Evolutionary conservation across 345 rosid species (phyloP).

Genomic region (Barbarea vulgaris): DNA sequence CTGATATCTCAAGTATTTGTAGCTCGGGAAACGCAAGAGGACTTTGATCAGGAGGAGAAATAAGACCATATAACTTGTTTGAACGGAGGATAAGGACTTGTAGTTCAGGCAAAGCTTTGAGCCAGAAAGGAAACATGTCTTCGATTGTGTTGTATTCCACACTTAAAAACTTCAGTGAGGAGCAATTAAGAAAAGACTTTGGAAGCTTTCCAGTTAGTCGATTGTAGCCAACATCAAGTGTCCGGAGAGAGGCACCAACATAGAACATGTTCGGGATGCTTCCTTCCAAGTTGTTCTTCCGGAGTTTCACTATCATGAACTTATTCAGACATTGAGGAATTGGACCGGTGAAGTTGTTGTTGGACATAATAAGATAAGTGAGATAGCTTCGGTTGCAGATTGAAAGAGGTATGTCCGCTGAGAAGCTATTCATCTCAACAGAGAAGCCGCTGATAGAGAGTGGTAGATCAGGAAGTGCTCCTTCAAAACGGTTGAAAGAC

Average conservation of each 20-base stretch:
- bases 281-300: constrained; percentile 18
- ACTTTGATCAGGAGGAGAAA: constrained; percentile 3
- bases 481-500: neutral
- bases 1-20: neutral
- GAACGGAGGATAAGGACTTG: constrained; percentile 18
- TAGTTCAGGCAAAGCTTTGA: neutral
- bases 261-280: neutral
- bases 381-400: neutral
- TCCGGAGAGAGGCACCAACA: neutral
- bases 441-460: neutral
- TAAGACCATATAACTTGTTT: constrained; percentile 17
- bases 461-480: neutral
- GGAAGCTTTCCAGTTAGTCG: neutral
- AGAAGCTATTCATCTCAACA: neutral
- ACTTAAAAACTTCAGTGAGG: neutral
- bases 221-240: constrained; percentile 19
- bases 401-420: neutral
- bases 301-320: neutral
- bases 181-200: neutral
- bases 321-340: neutral
- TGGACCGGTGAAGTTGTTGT: neutral
- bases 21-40: constrained; percentile 7
- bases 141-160: neutral
- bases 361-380: neutral
- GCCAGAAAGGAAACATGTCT: constrained; percentile 30